Evolutionary conservation across 306 rosid genomes (phyloP), one percentile per base, ranked within the genome.

Genomic region (Mimosa pudica): DNA sequence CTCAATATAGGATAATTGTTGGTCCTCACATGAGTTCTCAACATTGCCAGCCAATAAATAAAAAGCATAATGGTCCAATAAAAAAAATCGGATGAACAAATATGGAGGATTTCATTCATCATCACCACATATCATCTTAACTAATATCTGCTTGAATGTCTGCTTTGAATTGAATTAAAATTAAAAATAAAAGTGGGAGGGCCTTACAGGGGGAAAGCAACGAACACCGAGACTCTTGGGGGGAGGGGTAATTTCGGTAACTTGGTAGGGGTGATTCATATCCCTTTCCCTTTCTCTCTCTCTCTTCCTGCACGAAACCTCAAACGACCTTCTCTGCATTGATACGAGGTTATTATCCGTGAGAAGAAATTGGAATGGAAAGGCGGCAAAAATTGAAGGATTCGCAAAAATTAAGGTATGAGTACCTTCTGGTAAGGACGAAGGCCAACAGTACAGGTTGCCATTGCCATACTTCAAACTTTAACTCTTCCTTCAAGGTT

Each of bases 161-260:
- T n/a, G 11, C 64, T 51, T 52, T 10, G 1, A 49, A 63, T 70
- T 71, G 33, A 70, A 17, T 33, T 11, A n/a, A 24, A 78, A 55
- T 8, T 1, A 73, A 38, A 32, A 14, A 6, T 17, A 44, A 3
- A 55, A 10, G 3, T 11, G 51, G 65, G 18, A 42, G 72, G 76
- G 5, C 80, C 96, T 84, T 85, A 94, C 98, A 17, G 97, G 85
- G 24, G 97, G 90, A 13, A 94, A 80, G 89, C 97, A 91, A 80
- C 98, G 98, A 84, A 92, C 85, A 69, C 98, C 97, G 16, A 92
- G 97, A 84, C 62, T 82, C 85, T 87, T 94, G 76, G 98, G 98
- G 10, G 98, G 98, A 86, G 98, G 98, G 48, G 97, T 85, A 41
- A 95, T 95, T 85, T 95, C 98, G 69, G 92, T 80, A 6, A 95